Evolutionary conservation across 2,329 filamentous ascomycete genomes (phyloP).

Genomic region (Arthrobotrys conoides): DNA sequence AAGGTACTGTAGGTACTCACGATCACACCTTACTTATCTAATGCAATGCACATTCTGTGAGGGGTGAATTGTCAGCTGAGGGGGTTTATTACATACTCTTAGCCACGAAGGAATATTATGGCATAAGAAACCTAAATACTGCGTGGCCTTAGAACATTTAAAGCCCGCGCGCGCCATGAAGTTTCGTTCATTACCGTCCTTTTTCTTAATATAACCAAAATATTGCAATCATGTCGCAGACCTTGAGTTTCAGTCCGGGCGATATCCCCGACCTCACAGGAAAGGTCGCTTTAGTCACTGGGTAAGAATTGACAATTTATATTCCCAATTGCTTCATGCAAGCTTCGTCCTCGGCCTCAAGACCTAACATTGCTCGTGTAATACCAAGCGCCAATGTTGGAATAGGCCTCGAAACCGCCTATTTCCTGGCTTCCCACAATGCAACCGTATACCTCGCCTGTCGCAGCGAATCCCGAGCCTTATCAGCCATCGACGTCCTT

Average conservation of each 20-base stretch:
- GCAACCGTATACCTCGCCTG: conserved; percentile 63
- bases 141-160: neutral
- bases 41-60: neutral
- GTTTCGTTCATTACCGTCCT: neutral
- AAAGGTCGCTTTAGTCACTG: conserved; percentile 63
- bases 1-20: too few relatives aligned
- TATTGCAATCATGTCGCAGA: conserved; percentile 9
- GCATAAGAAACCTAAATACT: neutral
- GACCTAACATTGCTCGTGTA: neutral
- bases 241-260: conserved; percentile 17
- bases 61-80: too few relatives aligned
- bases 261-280: conserved; percentile 60
- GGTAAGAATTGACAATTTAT: conserved; percentile 44
- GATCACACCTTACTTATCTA: neutral
- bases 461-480: conserved; percentile 65
- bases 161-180: too few relatives aligned
- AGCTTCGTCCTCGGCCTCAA: neutral
- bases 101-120: too few relatives aligned
- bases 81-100: too few relatives aligned
- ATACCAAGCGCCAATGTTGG: conserved; percentile 60
- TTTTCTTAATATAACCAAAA: neutral
- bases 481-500: conserved; percentile 66
- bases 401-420: conserved; percentile 63
- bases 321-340: neutral
- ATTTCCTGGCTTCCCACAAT: conserved; percentile 61